Percentiles rank a stretch among this genome's conserved stretches.
Conservation (phyloP, 2,329 filamentous ascomycete species). For the Boeremia lycopersici region DNA sequence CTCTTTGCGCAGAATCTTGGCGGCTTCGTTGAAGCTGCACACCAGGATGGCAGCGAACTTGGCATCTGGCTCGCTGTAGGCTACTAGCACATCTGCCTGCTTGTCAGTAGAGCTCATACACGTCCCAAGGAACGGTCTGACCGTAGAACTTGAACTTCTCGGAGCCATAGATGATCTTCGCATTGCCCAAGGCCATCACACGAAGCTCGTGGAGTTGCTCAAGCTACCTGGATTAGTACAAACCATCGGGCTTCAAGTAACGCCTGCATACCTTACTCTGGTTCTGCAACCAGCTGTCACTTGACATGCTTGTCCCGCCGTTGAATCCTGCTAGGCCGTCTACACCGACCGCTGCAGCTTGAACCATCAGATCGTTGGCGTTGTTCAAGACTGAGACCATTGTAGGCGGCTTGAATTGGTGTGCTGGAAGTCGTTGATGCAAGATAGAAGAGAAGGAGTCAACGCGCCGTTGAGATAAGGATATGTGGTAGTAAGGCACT, state of each 20-base stretch:
- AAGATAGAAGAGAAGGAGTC: no score
- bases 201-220: conserved; percentile 8
- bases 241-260: no score
- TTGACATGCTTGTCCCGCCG: neutral
- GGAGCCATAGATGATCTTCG: conserved; percentile 36
- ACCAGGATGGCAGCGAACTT: conserved; percentile 96
- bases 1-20: conserved; percentile 74
- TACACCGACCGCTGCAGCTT: neutral
- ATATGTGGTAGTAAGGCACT: neutral
- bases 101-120: conserved; percentile 2
- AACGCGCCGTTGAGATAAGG: no score
- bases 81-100: conserved; percentile 25
- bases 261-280: conserved; percentile 1
- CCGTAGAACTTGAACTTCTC: conserved; percentile 35
- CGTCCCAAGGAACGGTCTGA: neutral
- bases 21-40: conserved; percentile 78
- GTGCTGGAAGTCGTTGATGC: neutral
- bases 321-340: conserved; percentile 1
- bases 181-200: conserved; percentile 26
- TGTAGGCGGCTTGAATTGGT: neutral
- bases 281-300: conserved; percentile 1
- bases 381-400: neutral
- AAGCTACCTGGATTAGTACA: conserved; percentile 1
- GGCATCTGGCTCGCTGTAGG: conserved; percentile 10
- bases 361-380: conserved; percentile 5